Evolutionary conservation across 2,329 filamentous ascomycete genomes (phyloP).

Genomic region (Parastagonospora nodorum): DNA sequence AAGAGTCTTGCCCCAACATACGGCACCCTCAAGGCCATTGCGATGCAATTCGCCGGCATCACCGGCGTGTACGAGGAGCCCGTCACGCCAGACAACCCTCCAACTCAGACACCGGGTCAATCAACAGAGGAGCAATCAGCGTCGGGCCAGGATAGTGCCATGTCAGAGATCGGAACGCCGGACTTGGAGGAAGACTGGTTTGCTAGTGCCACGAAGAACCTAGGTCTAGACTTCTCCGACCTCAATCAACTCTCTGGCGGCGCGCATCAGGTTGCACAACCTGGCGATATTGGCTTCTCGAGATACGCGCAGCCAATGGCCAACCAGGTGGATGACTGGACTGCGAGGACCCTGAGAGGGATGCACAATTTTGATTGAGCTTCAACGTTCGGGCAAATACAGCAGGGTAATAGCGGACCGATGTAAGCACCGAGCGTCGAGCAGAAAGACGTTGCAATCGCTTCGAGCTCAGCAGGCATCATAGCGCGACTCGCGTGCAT

Average conservation of each 20-base stretch:
- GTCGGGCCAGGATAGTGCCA: constrained; percentile 8
- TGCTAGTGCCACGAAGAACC: constrained; percentile 20
- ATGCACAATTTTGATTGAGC: constrained; percentile 12
- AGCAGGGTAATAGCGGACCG: too few relatives aligned
- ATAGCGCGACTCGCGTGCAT: too few relatives aligned
- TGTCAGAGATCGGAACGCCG: constrained; percentile 13
- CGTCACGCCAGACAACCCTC: not conserved
- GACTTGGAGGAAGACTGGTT: constrained; percentile 29
- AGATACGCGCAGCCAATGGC: constrained; percentile 9
- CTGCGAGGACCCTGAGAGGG: constrained; percentile 20
- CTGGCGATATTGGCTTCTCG: constrained; percentile 10
- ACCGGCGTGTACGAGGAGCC: constrained; percentile 22
- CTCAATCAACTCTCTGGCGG: constrained; percentile 8
- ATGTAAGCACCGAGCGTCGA: too few relatives aligned
- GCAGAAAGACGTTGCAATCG: too few relatives aligned
- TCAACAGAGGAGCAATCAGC: constrained; percentile 4
- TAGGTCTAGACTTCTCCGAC: constrained; percentile 29
- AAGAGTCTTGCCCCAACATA: constrained; percentile 25
- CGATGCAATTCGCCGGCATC: constrained; percentile 30
- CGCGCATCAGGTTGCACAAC: not conserved
- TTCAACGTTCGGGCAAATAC: too few relatives aligned
- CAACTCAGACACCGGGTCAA: not conserved
- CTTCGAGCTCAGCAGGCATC: too few relatives aligned
- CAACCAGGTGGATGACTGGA: constrained; percentile 26
- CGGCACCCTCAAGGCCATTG: constrained; percentile 24